Evolutionary conservation across 768 basidiomycete genomes (phyloP).

Genomic region (Termitomyces heimii): DNA sequence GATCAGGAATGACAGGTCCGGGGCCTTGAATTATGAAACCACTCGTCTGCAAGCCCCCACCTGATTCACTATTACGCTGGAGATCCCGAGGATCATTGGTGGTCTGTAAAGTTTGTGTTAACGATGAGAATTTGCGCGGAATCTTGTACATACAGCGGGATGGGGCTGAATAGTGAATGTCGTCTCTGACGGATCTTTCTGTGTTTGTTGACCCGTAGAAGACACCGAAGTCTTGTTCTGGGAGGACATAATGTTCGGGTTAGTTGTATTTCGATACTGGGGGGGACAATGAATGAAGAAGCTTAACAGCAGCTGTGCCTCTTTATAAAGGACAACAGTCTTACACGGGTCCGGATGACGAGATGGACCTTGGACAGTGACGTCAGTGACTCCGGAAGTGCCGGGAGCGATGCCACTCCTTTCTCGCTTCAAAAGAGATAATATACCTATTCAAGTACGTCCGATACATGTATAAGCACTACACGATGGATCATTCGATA

Average conservation of each 20-base stretch:
- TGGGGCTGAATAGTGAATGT: slow-evolving; percentile 51
- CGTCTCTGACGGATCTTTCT: slow-evolving; percentile 24
- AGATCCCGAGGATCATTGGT: slow-evolving; percentile 56
- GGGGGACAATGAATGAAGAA: background rate
- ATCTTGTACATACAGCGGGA: slow-evolving; percentile 43
- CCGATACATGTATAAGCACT: background rate
- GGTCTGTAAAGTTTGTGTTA: slow-evolving; percentile 29
- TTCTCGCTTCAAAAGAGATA: background rate
- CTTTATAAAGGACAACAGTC: background rate
- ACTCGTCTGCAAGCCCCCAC: slow-evolving; percentile 29
- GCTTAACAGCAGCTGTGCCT: background rate
- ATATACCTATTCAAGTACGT: background rate
- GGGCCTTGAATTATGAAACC: slow-evolving; percentile 30
- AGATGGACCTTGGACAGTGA: background rate
- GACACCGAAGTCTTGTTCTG: slow-evolving; percentile 5
- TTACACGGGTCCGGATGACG: background rate
- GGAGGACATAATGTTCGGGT: background rate
- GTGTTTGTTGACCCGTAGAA: slow-evolving; percentile 5
- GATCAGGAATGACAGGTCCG: slow-evolving; percentile 44
- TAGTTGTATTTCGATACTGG: background rate
- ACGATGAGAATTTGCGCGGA: background rate
- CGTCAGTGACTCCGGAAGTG: background rate
- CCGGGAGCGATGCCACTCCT: background rate
- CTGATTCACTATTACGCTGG: slow-evolving; percentile 24
- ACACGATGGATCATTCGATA: background rate